Evolutionary conservation across 495 filamentous ascomycete species (phyloP).

Genomic region (Penicillium steckii): DNA sequence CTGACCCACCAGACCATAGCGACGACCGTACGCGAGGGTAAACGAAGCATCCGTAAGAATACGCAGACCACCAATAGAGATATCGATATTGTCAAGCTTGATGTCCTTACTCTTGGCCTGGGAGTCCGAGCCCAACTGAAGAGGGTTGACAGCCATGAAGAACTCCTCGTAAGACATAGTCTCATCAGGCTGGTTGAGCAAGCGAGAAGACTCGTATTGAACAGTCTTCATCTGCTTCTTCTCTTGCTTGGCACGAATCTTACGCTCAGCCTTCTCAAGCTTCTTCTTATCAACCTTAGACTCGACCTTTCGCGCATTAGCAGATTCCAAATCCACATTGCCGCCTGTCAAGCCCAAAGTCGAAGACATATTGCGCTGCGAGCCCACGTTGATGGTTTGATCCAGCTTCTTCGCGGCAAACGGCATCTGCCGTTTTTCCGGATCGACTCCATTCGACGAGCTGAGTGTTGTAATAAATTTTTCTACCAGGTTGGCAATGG

Average conservation of each 20-base stretch:
- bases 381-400: slow-evolving; percentile 91
- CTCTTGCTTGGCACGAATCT: slow-evolving; percentile 97
- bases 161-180: slow-evolving; percentile 98
- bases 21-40: slow-evolving; percentile 87
- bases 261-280: slow-evolving; percentile 96
- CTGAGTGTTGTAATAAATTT: slow-evolving; percentile 84
- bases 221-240: slow-evolving; percentile 98
- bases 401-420: slow-evolving; percentile 83
- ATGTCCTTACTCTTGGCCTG: slow-evolving; percentile 95
- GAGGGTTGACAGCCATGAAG: slow-evolving; percentile 97
- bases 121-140: slow-evolving; percentile 77
- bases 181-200: slow-evolving; percentile 78
- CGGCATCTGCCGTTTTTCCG: slow-evolving; percentile 64
- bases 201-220: slow-evolving; percentile 90
- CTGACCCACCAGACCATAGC: slow-evolving; percentile 96
- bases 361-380: slow-evolving; percentile 92
- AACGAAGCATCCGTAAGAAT: slow-evolving; percentile 88
- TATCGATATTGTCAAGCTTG: slow-evolving; percentile 94
- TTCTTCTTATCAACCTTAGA: slow-evolving; percentile 98
- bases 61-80: slow-evolving; percentile 82
- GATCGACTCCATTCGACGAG: slow-evolving; percentile 67
- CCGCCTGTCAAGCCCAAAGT: slow-evolving; percentile 84
- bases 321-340: slow-evolving; percentile 88
- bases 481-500: slow-evolving; percentile 80
- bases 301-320: slow-evolving; percentile 88